Evolutionary conservation across 164 flowering plant species (phyloP).

Genomic region (Santalum album): DNA sequence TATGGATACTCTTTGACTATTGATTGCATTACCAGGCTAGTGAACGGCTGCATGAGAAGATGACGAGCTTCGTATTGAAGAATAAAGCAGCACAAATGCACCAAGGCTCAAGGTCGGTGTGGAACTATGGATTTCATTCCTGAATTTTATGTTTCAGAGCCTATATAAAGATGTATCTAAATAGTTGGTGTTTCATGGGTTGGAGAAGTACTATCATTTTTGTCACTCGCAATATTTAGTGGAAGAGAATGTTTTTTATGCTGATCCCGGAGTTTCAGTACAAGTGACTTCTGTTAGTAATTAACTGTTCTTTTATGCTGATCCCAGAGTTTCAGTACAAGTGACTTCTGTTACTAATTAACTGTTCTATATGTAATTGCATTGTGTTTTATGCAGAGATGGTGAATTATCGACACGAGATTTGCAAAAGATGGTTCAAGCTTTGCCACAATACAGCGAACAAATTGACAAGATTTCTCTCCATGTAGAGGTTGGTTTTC

Average conservation of each 20-base stretch:
- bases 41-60: constrained; percentile 78
- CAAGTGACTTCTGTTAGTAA: too few species aligned
- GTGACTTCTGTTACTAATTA: too few species aligned
- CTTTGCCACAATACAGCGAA: constrained; percentile 94
- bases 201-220: not conserved
- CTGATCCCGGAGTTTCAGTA: too few species aligned
- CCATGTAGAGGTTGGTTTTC: constrained; percentile 84
- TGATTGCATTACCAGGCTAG: constrained; percentile 63
- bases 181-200: not conserved
- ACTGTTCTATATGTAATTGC: too few species aligned
- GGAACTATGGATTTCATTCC: not conserved
- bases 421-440: constrained; percentile 98
- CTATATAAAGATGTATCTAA: not conserved
- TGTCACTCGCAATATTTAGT: not conserved
- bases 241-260: not conserved
- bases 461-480: constrained; percentile 94
- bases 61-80: constrained; percentile 79
- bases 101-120: constrained; percentile 56
- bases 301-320: too few species aligned
- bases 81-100: constrained; percentile 96
- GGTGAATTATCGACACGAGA: constrained; percentile 93
- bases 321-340: too few species aligned
- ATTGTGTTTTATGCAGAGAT: constrained; percentile 36
- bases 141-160: not conserved
- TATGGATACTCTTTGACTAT: constrained; percentile 12